phyloP scores from a whole-genome alignment of 352 stramenopile genomes.

The Saprolegnia parasitica region DNA sequence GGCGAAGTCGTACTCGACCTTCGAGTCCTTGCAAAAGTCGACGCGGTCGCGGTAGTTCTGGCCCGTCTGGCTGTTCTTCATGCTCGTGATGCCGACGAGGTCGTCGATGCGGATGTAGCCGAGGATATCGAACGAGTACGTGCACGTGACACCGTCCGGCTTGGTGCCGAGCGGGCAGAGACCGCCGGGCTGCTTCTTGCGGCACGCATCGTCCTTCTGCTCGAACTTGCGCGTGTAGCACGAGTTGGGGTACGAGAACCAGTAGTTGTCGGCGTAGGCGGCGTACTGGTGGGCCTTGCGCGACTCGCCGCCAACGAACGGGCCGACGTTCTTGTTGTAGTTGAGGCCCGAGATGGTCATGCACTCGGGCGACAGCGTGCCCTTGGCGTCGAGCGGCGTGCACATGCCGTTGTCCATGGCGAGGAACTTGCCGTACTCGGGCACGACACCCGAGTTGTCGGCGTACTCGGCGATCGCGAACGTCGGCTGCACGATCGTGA shows the following conservation, averaged over 20 bases:
- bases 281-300: conserved; percentile 32
- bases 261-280: conserved; percentile 43
- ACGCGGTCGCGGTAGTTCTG: conserved; percentile 30
- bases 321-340: conserved; percentile 35
- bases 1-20: conserved; percentile 34
- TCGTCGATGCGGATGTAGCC: conserved; percentile 38
- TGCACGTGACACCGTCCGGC: conserved; percentile 38
- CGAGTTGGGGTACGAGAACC: conserved; percentile 21
- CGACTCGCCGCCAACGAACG: conserved; percentile 34
- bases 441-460: conserved; percentile 33
- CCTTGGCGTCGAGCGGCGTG: conserved; percentile 32
- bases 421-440: conserved; percentile 17
- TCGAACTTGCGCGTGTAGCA: conserved; percentile 14
- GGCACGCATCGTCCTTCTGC: conserved; percentile 7
- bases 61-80: conserved; percentile 30
- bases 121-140: conserved; percentile 35
- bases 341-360: conserved; percentile 32
- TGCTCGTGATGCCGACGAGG: conserved; percentile 38
- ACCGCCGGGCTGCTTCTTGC: conserved; percentile 17
- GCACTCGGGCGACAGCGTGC: conserved; percentile 30
- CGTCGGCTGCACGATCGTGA: conserved; percentile 18
- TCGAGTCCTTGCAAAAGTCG: conserved; percentile 33
- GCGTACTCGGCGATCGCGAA: conserved; percentile 23
- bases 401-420: conserved; percentile 27
- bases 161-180: conserved; percentile 31